A percentile compares a stretch with the other conserved stretches of the same genome.
Conservation (phyloP, 1,284 basidiomycete species). For the Bjerkandera adusta region DNA sequence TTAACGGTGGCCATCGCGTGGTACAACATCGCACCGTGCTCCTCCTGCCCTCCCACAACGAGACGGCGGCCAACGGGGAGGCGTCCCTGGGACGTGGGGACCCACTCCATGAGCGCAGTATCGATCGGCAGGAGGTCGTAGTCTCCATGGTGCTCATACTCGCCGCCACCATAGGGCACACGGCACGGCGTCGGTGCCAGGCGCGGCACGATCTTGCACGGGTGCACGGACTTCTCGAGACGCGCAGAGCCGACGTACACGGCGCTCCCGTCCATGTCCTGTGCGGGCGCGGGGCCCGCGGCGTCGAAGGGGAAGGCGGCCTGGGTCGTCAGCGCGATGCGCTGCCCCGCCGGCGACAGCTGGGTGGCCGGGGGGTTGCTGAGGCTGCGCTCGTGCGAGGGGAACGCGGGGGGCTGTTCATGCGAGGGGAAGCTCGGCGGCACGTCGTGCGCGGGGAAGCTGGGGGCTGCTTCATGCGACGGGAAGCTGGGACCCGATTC, state of each 20-base stretch:
- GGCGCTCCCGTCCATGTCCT: slow-evolving; percentile 57
- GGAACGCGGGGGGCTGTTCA: slow-evolving; percentile 6
- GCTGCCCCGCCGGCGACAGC: slow-evolving; percentile 58
- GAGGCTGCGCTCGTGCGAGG: slow-evolving; percentile 10
- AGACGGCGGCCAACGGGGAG: slow-evolving; percentile 48
- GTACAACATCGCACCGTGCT: slow-evolving; percentile 35
- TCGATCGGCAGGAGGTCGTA: slow-evolving; percentile 73
- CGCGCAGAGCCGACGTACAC: slow-evolving; percentile 73
- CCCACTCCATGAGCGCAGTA: slow-evolving; percentile 66
- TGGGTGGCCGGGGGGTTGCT: slow-evolving; percentile 7
- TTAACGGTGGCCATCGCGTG: slow-evolving; percentile 40
- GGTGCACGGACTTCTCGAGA: slow-evolving; percentile 64
- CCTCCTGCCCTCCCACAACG: slow-evolving; percentile 43
- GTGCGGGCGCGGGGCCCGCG: slow-evolving; percentile 43
- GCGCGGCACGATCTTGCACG: slow-evolving; percentile 71
- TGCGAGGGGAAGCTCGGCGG: slow-evolving; percentile 3
- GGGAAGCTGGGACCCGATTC: neutral
- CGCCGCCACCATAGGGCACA: slow-evolving; percentile 63
- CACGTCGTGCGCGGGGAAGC: slow-evolving; percentile 6
- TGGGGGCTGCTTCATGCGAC: slow-evolving; percentile 1
- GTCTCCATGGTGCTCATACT: slow-evolving; percentile 56
- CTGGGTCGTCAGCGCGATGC: slow-evolving; percentile 49
- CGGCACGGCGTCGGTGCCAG: slow-evolving; percentile 47
- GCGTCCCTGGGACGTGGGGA: slow-evolving; percentile 53
- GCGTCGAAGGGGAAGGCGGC: slow-evolving; percentile 43